phyloP scores from a whole-genome alignment of 176 grass and related monocot genomes.

The Eleusine indica region DNA sequence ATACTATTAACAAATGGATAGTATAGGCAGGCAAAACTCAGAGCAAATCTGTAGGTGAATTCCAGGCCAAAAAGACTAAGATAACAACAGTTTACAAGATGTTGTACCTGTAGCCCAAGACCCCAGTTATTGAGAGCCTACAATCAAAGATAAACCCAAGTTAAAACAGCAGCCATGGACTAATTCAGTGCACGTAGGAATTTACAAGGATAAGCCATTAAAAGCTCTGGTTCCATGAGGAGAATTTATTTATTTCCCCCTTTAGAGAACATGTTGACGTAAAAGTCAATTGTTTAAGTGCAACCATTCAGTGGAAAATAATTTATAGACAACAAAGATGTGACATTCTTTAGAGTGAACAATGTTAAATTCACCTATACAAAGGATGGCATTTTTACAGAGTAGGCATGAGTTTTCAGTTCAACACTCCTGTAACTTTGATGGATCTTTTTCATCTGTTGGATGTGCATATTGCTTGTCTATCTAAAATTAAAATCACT shows the following conservation, averaged over 20 bases:
- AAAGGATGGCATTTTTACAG: conserved; percentile 20
- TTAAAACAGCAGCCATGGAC: conserved; percentile 27
- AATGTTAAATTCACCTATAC: not conserved
- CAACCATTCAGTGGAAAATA: not conserved
- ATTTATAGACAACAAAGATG: not conserved
- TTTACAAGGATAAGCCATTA: conserved; percentile 14
- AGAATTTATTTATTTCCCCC: not conserved
- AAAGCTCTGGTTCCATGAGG: conserved; percentile 18
- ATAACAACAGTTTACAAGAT: conserved; percentile 27
- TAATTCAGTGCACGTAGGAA: not conserved
- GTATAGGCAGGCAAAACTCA: conserved; percentile 18
- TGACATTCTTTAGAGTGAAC: not conserved
- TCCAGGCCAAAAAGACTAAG: conserved; percentile 12
- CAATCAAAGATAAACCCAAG: conserved; percentile 30
- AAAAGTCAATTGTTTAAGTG: not conserved
- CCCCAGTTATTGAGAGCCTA: conserved; percentile 99
- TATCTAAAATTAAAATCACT: conserved; percentile 37
- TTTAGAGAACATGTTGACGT: not conserved
- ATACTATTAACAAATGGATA: conserved; percentile 36
- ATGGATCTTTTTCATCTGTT: not conserved
- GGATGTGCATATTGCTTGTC: not conserved
- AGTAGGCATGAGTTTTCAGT: not conserved
- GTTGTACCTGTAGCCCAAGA: conserved; percentile 90
- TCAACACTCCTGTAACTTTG: conserved; percentile 1
- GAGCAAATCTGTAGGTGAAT: conserved; percentile 26